phyloP scores from a whole-genome alignment of 2,329 filamentous ascomycete species.

The Alternaria arbusti region DNA sequence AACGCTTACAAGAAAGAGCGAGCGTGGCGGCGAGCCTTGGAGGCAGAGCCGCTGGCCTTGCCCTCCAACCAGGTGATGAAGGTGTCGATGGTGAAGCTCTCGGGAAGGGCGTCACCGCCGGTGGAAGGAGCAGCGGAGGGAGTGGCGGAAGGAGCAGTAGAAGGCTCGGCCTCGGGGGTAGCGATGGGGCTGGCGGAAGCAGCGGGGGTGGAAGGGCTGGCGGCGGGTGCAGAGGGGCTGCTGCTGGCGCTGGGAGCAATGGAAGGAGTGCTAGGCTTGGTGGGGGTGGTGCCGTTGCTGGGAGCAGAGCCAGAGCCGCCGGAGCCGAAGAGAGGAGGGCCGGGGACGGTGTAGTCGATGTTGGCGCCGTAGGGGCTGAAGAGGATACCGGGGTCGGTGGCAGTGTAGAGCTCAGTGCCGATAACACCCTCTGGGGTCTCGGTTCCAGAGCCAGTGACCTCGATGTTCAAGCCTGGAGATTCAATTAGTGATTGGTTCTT shows the following conservation, averaged over 20 bases:
- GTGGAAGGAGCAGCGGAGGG: constrained; percentile 21
- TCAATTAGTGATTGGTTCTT: constrained; percentile 19
- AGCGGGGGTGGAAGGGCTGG: constrained; percentile 9
- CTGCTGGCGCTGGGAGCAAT: constrained; percentile 10
- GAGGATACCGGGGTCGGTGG: constrained; percentile 50
- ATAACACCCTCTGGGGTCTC: constrained; percentile 55
- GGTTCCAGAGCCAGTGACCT: constrained; percentile 57
- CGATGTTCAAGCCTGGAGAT: constrained; percentile 51
- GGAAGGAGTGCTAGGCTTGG: constrained; percentile 18
- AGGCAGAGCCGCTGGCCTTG: constrained; percentile 23
- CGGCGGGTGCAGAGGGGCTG: constrained; percentile 13
- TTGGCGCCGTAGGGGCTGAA: constrained; percentile 50
- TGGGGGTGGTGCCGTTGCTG: constrained; percentile 12
- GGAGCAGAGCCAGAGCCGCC: constrained; percentile 17
- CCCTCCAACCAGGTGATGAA: constrained; percentile 45
- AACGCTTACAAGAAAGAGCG: constrained; percentile 28
- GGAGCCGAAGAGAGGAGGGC: constrained; percentile 45
- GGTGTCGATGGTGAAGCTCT: constrained; percentile 43
- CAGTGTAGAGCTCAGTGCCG: constrained; percentile 58
- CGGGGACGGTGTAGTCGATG: constrained; percentile 51
- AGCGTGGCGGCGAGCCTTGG: constrained; percentile 38
- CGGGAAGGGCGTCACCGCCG: constrained; percentile 24
- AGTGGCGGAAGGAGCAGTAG: not conserved
- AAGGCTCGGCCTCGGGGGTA: constrained; percentile 5
- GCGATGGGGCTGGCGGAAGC: constrained; percentile 6